Conservation (phyloP, 352 stramenopile genomes). For the Pythium aristosporum region DNA sequence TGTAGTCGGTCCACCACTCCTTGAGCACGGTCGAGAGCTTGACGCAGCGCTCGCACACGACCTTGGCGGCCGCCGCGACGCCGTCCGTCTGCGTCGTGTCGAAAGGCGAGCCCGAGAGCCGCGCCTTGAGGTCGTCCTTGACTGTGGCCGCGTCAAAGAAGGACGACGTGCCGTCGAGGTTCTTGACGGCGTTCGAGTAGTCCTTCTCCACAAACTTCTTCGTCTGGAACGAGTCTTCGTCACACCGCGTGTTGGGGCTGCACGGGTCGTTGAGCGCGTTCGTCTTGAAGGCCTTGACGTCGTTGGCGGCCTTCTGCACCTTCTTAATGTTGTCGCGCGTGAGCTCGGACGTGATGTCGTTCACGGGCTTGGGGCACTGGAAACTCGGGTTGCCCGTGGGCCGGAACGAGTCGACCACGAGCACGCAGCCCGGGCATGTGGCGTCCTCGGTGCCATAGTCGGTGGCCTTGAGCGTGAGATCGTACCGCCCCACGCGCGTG, state of each 20-base stretch:
- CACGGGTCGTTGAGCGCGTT: slow-evolving; percentile 59
- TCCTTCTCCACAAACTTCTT: slow-evolving; percentile 38
- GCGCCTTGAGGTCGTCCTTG: background rate
- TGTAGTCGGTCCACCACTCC: slow-evolving; percentile 65
- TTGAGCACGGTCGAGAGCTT: slow-evolving; percentile 43
- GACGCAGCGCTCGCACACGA: slow-evolving; percentile 45
- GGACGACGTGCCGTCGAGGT: background rate
- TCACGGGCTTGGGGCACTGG: slow-evolving; percentile 38
- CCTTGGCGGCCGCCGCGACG: slow-evolving; percentile 16
- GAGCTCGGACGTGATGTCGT: slow-evolving; percentile 22
- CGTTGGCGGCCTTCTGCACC: slow-evolving; percentile 24
- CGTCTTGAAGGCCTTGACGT: slow-evolving; percentile 40
- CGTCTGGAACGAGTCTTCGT: slow-evolving; percentile 32
- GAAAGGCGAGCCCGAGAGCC: background rate
- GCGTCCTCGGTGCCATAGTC: slow-evolving; percentile 44
- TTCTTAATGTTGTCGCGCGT: slow-evolving; percentile 32
- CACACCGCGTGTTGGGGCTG: slow-evolving; percentile 40
- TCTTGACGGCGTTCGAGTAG: background rate
- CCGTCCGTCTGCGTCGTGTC: slow-evolving; percentile 5
- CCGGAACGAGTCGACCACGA: slow-evolving; percentile 50
- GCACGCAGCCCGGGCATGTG: slow-evolving; percentile 47
- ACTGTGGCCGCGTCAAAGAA: slow-evolving; percentile 4
- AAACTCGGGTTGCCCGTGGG: slow-evolving; percentile 29
- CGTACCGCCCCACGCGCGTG: slow-evolving; percentile 46
- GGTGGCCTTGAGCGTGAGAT: slow-evolving; percentile 41